A percentile compares a stretch with the other conserved stretches of the same genome.
Conservation (phyloP, 2,329 filamentous ascomycete species). For the Fusarium goolgardi region DNA sequence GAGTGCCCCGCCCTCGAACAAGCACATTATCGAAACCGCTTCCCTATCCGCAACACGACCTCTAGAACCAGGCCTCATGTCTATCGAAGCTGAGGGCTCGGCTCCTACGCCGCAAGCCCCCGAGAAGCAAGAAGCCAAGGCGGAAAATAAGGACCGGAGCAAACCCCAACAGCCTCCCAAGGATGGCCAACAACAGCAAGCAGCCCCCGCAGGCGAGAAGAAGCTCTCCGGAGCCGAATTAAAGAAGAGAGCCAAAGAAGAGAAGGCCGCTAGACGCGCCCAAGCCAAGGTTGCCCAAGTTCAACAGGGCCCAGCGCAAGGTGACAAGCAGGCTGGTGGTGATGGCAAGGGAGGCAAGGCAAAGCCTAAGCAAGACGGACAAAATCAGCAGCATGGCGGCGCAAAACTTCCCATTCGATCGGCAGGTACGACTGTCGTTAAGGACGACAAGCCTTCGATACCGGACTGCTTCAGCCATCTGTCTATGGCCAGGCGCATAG, state of each 20-base stretch:
- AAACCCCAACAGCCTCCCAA: conserved; percentile 44
- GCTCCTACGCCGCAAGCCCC: conserved; percentile 45
- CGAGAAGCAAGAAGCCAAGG: conserved; percentile 45
- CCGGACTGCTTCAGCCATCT: conserved; percentile 85
- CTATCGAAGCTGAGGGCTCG: conserved; percentile 49
- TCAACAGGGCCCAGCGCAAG: conserved; percentile 54
- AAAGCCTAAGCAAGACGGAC: conserved; percentile 61
- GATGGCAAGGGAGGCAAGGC: conserved; percentile 61
- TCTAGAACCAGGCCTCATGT: conserved; percentile 44
- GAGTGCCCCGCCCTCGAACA: conserved; percentile 41
- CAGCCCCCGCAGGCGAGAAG: conserved; percentile 52
- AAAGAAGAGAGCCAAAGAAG: conserved; percentile 90
- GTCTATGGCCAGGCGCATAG: conserved; percentile 71
- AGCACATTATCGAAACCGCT: conserved; percentile 28
- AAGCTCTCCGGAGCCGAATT: conserved; percentile 81
- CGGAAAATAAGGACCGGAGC: conserved; percentile 43
- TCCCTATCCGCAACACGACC: conserved; percentile 12
- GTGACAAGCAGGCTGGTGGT: conserved; percentile 51
- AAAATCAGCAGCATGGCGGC: conserved; percentile 48
- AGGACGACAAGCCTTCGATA: conserved; percentile 69
- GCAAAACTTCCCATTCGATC: conserved; percentile 52
- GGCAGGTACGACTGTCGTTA: conserved; percentile 52
- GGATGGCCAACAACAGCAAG: conserved; percentile 39
- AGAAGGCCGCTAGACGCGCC: conserved; percentile 88
- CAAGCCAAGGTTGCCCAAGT: conserved; percentile 70